phyloP scores from a whole-genome alignment of 2,329 filamentous ascomycete species.

The Harringtonia aguacate region DNA sequence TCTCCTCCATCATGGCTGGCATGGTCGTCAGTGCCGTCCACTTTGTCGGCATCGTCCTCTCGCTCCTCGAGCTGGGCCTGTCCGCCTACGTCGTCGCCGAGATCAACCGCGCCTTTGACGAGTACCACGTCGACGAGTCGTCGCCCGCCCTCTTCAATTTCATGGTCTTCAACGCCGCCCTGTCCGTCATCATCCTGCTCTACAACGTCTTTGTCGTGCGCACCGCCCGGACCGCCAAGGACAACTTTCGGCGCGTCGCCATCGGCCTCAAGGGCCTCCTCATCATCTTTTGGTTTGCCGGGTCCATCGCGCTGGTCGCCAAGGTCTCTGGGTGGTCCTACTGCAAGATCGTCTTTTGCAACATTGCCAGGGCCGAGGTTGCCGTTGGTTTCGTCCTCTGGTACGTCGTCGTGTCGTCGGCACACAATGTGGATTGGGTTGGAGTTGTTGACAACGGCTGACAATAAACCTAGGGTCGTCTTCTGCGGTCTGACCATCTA shows the following conservation, averaged over 20 bases:
- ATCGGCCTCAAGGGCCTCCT: slow-evolving; percentile 60
- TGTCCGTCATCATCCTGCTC: slow-evolving; percentile 60
- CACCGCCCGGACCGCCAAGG: slow-evolving; percentile 48
- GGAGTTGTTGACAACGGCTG: too few species aligned
- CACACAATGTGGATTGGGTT: too few species aligned
- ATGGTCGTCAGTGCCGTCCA: slow-evolving; percentile 53
- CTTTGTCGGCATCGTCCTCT: slow-evolving; percentile 54
- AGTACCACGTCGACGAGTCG: slow-evolving; percentile 17
- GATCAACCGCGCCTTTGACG: slow-evolving; percentile 19
- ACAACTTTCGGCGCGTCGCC: slow-evolving; percentile 46
- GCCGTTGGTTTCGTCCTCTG: slow-evolving; percentile 59
- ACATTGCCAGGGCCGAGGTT: slow-evolving; percentile 49
- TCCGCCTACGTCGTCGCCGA: too few species aligned
- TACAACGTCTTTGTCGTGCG: slow-evolving; percentile 61
- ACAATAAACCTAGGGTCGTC: too few species aligned
- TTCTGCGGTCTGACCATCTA: too few species aligned
- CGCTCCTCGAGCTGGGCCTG: slow-evolving; percentile 27
- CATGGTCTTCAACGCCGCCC: slow-evolving; percentile 68
- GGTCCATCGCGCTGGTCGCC: slow-evolving; percentile 67
- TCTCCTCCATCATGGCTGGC: slow-evolving; percentile 12
- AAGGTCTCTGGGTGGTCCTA: slow-evolving; percentile 51
- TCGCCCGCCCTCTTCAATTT: slow-evolving; percentile 57
- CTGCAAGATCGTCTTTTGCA: slow-evolving; percentile 42
- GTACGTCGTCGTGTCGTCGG: slow-evolving; percentile 21
- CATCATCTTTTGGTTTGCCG: slow-evolving; percentile 83